These are phyloP conservation scores for Magnolia kwangsiensis DNA, from an alignment of 164 flowering plant genomes.

Conservation along the genomic window DNA sequence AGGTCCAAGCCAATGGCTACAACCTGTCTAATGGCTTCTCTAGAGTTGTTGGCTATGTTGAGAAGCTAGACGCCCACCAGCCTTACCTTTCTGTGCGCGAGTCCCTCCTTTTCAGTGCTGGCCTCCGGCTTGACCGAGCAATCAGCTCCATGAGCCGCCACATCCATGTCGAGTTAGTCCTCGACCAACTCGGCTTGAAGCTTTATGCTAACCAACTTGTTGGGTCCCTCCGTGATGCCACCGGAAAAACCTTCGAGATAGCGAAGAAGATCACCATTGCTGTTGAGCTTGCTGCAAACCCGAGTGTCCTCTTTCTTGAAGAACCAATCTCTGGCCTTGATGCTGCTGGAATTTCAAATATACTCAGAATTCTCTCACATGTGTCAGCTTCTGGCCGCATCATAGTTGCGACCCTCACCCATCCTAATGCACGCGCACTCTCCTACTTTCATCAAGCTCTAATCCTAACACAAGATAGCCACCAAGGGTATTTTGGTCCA, in stretches of 20 bases:
- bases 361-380: conserved; percentile 20
- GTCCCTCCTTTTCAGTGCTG: conserved; percentile 34
- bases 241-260: conserved; percentile 23
- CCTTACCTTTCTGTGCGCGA: conserved; percentile 32
- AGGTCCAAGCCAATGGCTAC: conserved; percentile 18
- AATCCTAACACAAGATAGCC: conserved; percentile 24
- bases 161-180: conserved; percentile 31
- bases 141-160: conserved; percentile 14
- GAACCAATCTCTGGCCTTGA: conserved; percentile 30
- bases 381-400: conserved; percentile 18
- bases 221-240: conserved; percentile 23
- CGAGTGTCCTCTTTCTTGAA: conserved; percentile 28
- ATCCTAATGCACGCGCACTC: conserved; percentile 22
- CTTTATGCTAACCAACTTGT: conserved; percentile 26
- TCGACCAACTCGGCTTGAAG: conserved; percentile 23
- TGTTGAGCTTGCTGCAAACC: conserved; percentile 32
- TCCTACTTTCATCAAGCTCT: conserved; percentile 28
- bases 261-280: conserved; percentile 31
- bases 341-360: conserved; percentile 14
- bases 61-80: conserved; percentile 29
- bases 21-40: conserved; percentile 8
- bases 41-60: conserved; percentile 23
- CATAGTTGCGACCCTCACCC: conserved; percentile 21
- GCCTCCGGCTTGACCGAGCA: conserved; percentile 20
- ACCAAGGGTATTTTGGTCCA: conserved; percentile 31